Conservation (phyloP, 805 yeast species). For the Cyberlindnera petersonii region DNA sequence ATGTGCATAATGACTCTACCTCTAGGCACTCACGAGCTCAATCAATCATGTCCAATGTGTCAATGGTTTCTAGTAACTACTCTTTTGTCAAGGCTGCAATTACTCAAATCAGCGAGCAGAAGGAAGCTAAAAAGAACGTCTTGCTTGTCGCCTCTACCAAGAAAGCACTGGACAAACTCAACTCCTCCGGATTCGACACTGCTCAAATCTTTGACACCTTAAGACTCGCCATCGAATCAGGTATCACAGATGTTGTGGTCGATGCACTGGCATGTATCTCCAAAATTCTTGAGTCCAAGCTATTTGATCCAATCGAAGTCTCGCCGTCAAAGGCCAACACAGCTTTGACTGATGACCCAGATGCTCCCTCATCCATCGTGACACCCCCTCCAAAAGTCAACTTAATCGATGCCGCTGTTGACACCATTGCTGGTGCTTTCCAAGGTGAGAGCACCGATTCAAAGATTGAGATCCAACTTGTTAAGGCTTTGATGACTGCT, state of each 20-base stretch:
- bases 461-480: constrained; percentile 84
- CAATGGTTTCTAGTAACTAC: constrained; percentile 26
- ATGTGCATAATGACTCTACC: constrained; percentile 7
- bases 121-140: constrained; percentile 53
- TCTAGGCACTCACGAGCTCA: constrained; percentile 21
- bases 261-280: constrained; percentile 82
- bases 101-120: constrained; percentile 50
- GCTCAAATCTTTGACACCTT: constrained; percentile 72
- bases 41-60: constrained; percentile 19
- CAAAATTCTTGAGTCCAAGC: constrained; percentile 82
- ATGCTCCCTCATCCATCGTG: constrained; percentile 34
- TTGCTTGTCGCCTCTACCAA: constrained; percentile 32
- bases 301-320: constrained; percentile 57
- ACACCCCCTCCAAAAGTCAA: constrained; percentile 52
- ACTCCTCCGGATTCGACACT: constrained; percentile 38
- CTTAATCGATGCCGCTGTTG: constrained; percentile 77
- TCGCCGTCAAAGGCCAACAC: constrained; percentile 38
- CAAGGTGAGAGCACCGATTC: constrained; percentile 92
- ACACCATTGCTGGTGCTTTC: constrained; percentile 78
- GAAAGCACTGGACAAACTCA: constrained; percentile 29
- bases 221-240: constrained; percentile 67
- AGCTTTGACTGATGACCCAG: constrained; percentile 19
- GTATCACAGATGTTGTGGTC: constrained; percentile 60
- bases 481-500: constrained; percentile 86
- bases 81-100: constrained; percentile 54